These are phyloP conservation scores for Penicillium griseofulvum DNA, from an alignment of 2,329 filamentous ascomycete genomes.

Conservation along the genomic window DNA sequence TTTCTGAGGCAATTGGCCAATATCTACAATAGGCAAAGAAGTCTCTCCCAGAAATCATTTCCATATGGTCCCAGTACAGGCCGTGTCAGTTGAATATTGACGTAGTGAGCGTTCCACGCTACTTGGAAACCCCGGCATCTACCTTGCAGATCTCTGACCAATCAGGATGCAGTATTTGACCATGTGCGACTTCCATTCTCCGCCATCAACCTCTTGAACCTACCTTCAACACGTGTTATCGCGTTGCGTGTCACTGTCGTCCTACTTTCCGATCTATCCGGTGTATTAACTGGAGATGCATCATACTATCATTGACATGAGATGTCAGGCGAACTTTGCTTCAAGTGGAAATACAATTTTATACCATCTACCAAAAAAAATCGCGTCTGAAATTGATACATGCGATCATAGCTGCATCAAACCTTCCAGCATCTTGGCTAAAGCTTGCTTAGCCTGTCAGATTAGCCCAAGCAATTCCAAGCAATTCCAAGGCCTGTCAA, in stretches of 20 bases:
- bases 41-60: neutral
- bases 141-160: constrained; percentile 6
- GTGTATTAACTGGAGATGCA: neutral
- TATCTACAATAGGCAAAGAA: neutral
- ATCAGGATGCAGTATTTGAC: neutral
- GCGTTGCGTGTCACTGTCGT: neutral
- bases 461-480: neutral
- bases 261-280: neutral
- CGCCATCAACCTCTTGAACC: neutral
- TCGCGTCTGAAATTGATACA: neutral
- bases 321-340: neutral
- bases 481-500: neutral
- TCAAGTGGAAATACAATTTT: neutral
- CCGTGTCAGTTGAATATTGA: constrained; percentile 1
- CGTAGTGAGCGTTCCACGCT: constrained; percentile 1
- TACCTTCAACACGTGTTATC: constrained; percentile 3
- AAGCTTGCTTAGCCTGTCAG: neutral
- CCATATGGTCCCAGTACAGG: neutral
- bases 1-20: neutral
- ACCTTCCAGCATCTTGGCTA: constrained; percentile 3
- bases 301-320: neutral
- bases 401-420: neutral
- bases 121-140: neutral
- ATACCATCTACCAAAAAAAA: neutral
- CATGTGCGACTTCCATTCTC: constrained; percentile 17